These are phyloP conservation scores for Yarrowia sp. DNA, from an alignment of 805 yeast genomes.

Conservation along the genomic window DNA sequence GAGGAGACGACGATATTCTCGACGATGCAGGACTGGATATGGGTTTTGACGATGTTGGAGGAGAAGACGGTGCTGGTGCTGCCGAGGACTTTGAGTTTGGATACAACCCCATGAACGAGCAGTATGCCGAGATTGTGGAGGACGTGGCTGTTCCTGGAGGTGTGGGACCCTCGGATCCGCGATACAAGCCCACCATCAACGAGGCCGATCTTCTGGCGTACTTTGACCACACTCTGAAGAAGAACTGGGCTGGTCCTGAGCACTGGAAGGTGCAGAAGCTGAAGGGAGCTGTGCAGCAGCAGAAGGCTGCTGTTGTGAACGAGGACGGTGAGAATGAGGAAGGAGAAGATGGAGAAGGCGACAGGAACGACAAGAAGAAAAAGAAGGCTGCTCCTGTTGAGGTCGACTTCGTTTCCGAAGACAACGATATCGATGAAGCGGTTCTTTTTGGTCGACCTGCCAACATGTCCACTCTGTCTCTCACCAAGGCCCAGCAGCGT, in stretches of 20 bases:
- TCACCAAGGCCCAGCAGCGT: conserved; percentile 55
- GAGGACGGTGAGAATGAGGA: conserved; percentile 35
- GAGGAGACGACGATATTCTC: conserved; percentile 42
- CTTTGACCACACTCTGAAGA: conserved; percentile 73
- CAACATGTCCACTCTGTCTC: conserved; percentile 52
- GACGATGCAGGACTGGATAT: conserved; percentile 42
- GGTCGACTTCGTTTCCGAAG: conserved; percentile 55
- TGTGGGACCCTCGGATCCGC: conserved; percentile 1
- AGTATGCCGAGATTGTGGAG: conserved; percentile 4
- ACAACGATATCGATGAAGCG: conserved; percentile 53
- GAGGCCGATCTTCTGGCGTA: conserved; percentile 73
- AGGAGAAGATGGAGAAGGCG: background rate
- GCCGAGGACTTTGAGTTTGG: conserved; percentile 31
- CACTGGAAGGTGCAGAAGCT: conserved; percentile 84
- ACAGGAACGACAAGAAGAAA: background rate
- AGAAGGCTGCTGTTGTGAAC: background rate
- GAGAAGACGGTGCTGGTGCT: background rate
- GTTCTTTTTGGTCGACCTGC: conserved; percentile 52
- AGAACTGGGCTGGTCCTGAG: conserved; percentile 90
- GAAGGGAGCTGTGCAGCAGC: conserved; percentile 47
- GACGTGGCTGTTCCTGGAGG: background rate
- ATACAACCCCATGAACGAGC: conserved; percentile 31
- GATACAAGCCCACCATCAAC: conserved; percentile 30
- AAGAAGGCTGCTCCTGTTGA: conserved; percentile 49
- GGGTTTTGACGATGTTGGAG: conserved; percentile 38